Base-by-base conservation (phyloP, 495 filamentous ascomycete species). In the Tuber microsphaerosporum region DNA sequence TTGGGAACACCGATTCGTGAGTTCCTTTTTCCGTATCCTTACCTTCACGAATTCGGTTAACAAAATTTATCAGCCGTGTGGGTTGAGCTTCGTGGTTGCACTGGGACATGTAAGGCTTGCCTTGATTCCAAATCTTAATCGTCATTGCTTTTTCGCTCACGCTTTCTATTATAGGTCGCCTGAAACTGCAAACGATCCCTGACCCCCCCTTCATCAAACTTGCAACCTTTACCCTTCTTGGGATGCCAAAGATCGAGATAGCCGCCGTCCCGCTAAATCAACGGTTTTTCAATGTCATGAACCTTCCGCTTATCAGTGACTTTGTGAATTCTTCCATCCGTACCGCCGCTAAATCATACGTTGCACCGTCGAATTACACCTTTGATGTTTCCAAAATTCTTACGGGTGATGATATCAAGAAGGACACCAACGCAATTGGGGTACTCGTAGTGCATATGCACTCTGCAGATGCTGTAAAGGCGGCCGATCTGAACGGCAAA, bases 291-390 rank as follows among this genome's bases (percentile, higher is more conserved):
- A 92, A 92, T 80, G 84, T 93, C 41, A 92, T 92, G 86, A 87
- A 92, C 79, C 83, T 93, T 3, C 91, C 91, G 0, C 82, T 92
- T 4, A 89, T 93, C 75, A 91, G 89, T 3, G 89, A 88, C 16
- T 93, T 93, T 74, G 90, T 93, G 10, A 90, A 93, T 82, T 89
- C 88, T 17, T 87, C 91, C 5, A 89, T 93, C 74, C 89, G 92
- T 75, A 89, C 91, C 17, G 90, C 91, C 1, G 85, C 91, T 69
- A 87, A 89, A 1, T 88, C 91, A 76, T 93, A 92, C 76, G 91
- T 92, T 8, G 91, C 91, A 2, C 91, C 91, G 2, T 91, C 92
- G 83, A 91, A 89, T 48, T 85, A 92, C 70, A 91, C 91, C 0
- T 83, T 93, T 7, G 89, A 92, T 80, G 83, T 93, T 31, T 91